Evolutionary conservation across 2,329 filamentous ascomycete genomes (phyloP).

Genomic region (Nothopassalora personata): DNA sequence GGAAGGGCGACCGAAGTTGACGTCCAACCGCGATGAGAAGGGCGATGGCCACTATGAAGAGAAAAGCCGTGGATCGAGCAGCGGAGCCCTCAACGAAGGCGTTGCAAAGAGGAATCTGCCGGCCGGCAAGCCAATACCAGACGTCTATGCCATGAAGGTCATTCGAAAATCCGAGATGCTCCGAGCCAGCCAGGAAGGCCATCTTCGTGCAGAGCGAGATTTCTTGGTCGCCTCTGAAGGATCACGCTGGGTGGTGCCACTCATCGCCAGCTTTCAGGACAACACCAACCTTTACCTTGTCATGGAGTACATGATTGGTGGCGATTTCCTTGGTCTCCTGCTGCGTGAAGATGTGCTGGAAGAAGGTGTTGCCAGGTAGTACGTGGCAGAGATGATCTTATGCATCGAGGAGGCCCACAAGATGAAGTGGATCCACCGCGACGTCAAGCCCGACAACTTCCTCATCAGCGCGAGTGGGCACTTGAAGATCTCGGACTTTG

Average conservation of each 20-base stretch:
- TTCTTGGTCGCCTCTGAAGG: conserved; percentile 84
- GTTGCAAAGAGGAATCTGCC: conserved; percentile 25
- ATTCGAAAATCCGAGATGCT: conserved; percentile 94
- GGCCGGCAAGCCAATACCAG: conserved; percentile 37
- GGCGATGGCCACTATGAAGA: not conserved
- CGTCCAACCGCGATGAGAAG: not conserved
- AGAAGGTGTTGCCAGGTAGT: conserved; percentile 75
- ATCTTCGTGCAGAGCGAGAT: conserved; percentile 84
- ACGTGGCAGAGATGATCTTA: conserved; percentile 91
- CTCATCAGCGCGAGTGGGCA: conserved; percentile 83
- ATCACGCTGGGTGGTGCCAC: conserved; percentile 84
- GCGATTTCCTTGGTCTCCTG: conserved; percentile 83
- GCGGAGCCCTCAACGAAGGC: conserved; percentile 20
- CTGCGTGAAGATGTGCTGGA: conserved; percentile 78
- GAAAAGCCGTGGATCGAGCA: not conserved
- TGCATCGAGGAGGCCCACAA: conserved; percentile 89
- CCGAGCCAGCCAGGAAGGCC: conserved; percentile 82
- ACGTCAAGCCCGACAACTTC: conserved; percentile 97
- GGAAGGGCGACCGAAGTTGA: conserved; percentile 39
- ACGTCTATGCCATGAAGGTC: conserved; percentile 93
- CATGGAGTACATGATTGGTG: conserved; percentile 98
- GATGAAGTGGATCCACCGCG: conserved; percentile 85
- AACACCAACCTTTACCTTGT: conserved; percentile 78
- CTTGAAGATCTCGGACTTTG: conserved; percentile 93
- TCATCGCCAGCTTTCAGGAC: conserved; percentile 88